Evolutionary conservation across 768 basidiomycete genomes (phyloP), one percentile per base, ranked within the genome.

Genomic region (Ephemerocybe angulata): DNA sequence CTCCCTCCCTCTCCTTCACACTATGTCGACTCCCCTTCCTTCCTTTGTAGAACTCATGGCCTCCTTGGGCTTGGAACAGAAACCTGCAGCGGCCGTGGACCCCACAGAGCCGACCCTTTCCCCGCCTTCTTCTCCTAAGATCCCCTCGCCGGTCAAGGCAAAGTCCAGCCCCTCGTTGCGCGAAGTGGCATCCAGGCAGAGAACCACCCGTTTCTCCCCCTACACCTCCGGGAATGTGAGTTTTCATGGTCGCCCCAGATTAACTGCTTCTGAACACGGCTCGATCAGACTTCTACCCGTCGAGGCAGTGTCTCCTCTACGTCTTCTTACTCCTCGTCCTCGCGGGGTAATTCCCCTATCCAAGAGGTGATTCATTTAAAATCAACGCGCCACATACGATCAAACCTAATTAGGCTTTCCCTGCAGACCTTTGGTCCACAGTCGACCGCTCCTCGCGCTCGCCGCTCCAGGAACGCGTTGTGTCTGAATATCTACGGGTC

Each of bases 1-100:
- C 59, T 50, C 51, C 55, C 21, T 57, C 65, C 68, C 63, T 61
- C 56, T 57, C 65, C 63, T 57, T 65, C 61, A 59, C 57, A 50
- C 63, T 63, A 89, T 86, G 86, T 53, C 52, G 6, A 75, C 86
- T 66, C 70, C 87, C 64, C 84, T 92, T 63, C 90, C 90, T 65
- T 91, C 90, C 54, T 93, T 93, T 68, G 84, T 90, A 55, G 85
- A 91, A 73, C 87, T 93, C 67, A 90, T 93, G 88, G 82, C 83
- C 58, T 82, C 90, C 57, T 76, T 93, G 61, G 90, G 88, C 59
- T 77, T 92, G 69, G 83, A 88, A 60, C 78, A 79, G 60, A 53
- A 53, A 46, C 24, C 41, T 12, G 15, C 51, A 7, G 38, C 25
- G 19, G 30, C 38, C 5, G n/a, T n/a, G n/a, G 38, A 68, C 65